These are phyloP conservation scores for Pseudopyrenochaeta lycopersici DNA, from an alignment of 2,329 filamentous ascomycete genomes.

Conservation along the genomic window DNA sequence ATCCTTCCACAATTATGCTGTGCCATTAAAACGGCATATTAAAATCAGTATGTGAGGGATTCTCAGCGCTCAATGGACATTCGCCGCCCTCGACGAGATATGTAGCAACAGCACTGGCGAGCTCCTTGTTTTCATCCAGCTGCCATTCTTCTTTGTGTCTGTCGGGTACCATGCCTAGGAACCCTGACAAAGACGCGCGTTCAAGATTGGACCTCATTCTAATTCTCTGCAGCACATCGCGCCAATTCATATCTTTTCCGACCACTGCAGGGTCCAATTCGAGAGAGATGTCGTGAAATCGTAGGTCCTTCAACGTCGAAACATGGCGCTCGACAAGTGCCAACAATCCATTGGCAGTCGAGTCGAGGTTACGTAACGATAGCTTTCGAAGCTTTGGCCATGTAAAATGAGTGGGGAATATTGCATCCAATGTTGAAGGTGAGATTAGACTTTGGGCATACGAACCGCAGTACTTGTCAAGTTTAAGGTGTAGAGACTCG, in stretches of 20 bases:
- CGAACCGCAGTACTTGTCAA: background rate
- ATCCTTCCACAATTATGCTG: background rate
- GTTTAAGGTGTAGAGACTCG: constrained; percentile 10
- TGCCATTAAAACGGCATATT: background rate
- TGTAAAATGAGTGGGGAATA: background rate
- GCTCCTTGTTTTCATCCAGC: background rate
- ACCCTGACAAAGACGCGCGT: constrained; percentile 6
- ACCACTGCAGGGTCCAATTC: background rate
- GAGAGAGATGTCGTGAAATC: constrained; percentile 6
- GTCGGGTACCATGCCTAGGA: too few species aligned
- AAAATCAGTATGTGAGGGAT: background rate
- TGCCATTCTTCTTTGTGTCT: background rate
- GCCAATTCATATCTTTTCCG: background rate
- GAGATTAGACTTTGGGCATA: background rate
- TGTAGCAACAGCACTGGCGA: background rate
- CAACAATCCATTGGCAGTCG: constrained; percentile 4
- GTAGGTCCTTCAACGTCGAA: constrained; percentile 16
- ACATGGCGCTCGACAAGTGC: constrained; percentile 11
- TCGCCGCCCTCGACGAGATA: background rate
- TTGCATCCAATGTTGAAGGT: background rate
- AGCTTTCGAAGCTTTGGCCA: constrained; percentile 16
- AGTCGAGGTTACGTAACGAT: constrained; percentile 9
- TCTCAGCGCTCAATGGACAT: background rate
- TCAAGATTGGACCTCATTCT: background rate
- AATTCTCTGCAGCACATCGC: background rate